Percentiles rank a stretch among this genome's conserved stretches.
phyloP scores from a whole-genome alignment of 768 basidiomycete species.

The Termitomyces sp. region DNA sequence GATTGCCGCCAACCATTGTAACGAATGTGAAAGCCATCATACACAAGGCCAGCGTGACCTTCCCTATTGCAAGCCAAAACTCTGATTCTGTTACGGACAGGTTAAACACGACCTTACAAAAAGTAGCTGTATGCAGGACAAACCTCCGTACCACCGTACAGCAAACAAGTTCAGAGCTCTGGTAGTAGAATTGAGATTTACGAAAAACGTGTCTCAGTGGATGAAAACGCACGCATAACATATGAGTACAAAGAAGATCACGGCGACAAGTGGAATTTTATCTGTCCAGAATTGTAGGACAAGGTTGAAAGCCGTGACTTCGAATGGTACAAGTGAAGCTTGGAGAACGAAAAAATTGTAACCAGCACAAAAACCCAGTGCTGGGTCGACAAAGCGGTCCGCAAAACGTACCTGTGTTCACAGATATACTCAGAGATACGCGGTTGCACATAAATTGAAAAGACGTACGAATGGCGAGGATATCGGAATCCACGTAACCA shows the following conservation, averaged over 20 bases:
- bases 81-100: constrained; percentile 39
- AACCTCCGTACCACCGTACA: constrained; percentile 49
- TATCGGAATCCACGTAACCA: constrained; percentile 81
- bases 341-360: constrained; percentile 59
- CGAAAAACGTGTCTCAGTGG: neutral
- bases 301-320: constrained; percentile 53
- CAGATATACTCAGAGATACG: neutral
- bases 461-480: constrained; percentile 65
- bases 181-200: neutral
- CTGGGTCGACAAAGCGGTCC: constrained; percentile 54
- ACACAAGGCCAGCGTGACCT: constrained; percentile 44
- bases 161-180: constrained; percentile 47
- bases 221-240: constrained; percentile 34
- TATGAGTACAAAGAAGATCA: constrained; percentile 42
- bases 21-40: constrained; percentile 53
- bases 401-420: constrained; percentile 50
- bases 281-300: constrained; percentile 54
- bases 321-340: constrained; percentile 41
- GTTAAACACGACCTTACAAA: neutral
- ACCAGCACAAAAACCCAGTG: constrained; percentile 52
- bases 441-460: neutral
- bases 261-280: constrained; percentile 41
- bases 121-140: neutral
- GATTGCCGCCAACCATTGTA: constrained; percentile 62
- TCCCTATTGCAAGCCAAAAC: constrained; percentile 53